Evolutionary conservation across 2,329 filamentous ascomycete genomes (phyloP).

Genomic region (Davidsoniella eucalypti): DNA sequence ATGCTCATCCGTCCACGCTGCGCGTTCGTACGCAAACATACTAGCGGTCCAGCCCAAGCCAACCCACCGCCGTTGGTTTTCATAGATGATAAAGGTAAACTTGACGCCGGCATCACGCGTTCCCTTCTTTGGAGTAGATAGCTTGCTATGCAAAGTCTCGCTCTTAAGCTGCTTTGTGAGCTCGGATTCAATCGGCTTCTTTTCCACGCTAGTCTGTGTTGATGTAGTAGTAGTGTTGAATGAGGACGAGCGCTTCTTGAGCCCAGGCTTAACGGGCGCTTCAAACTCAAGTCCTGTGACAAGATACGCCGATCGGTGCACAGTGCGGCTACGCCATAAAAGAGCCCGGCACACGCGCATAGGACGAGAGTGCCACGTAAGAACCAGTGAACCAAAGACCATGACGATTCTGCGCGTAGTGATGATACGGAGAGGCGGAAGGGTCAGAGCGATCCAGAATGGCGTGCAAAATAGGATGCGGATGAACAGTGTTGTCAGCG

Average conservation of each 20-base stretch:
- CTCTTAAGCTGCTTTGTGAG: constrained; percentile 28
- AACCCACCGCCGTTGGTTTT: constrained; percentile 91
- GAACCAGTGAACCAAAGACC: constrained; percentile 66
- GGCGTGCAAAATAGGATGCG: constrained; percentile 78
- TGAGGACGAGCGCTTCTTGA: constrained; percentile 12
- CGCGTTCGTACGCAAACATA: constrained; percentile 76
- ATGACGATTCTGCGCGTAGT: constrained; percentile 73
- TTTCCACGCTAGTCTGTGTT: constrained; percentile 17
- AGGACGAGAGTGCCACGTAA: constrained; percentile 86
- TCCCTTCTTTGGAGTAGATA: not conserved
- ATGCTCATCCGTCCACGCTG: constrained; percentile 92
- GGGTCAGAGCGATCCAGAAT: constrained; percentile 67
- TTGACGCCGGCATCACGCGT: constrained; percentile 59
- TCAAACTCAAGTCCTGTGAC: constrained; percentile 70
- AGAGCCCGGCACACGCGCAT: constrained; percentile 73
- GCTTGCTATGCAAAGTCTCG: constrained; percentile 15
- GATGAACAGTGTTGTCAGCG: constrained; percentile 76
- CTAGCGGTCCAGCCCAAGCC: constrained; percentile 89
- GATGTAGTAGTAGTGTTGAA: constrained; percentile 7
- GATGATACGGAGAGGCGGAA: constrained; percentile 70
- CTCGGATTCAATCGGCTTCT: constrained; percentile 24
- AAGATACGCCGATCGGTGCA: constrained; percentile 52
- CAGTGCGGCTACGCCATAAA: constrained; percentile 69
- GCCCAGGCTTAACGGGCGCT: constrained; percentile 23
- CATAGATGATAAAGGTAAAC: constrained; percentile 92